Percentiles rank a stretch among this genome's conserved stretches.
Evolutionary conservation across 257 asterid genomes (phyloP).

Genomic region (Jacaranda copaia): DNA sequence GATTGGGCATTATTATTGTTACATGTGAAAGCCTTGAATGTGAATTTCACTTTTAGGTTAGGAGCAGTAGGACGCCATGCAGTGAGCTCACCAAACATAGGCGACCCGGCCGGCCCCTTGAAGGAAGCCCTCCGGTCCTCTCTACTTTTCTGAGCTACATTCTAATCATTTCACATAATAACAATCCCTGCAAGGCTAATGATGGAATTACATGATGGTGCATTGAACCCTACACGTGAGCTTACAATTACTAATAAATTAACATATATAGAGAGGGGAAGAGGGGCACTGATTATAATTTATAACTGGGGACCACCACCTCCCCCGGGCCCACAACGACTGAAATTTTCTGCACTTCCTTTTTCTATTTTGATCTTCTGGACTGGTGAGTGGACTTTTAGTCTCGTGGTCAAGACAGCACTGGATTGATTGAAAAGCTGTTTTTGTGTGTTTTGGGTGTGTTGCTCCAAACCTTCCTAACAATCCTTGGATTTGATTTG

Average conservation of each 20-base stretch:
- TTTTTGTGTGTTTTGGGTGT: not conserved
- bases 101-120: constrained; percentile 1
- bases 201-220: constrained; percentile 79
- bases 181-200: constrained; percentile 81
- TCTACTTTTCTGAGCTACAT: constrained; percentile 51
- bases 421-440: constrained; percentile 28
- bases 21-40: constrained; percentile 52
- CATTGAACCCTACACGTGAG: constrained; percentile 87
- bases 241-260: constrained; percentile 42
- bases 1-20: constrained; percentile 56
- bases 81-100: constrained; percentile 46
- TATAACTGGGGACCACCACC: constrained; percentile 47
- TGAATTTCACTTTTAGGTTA: constrained; percentile 10
- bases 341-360: not conserved
- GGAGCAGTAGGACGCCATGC: constrained; percentile 43
- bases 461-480: not conserved
- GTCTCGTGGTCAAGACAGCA: constrained; percentile 43
- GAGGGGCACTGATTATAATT: constrained; percentile 29
- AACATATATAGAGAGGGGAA: not conserved
- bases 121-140: not conserved
- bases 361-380: constrained; percentile 52
- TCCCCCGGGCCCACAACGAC: not conserved
- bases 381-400: constrained; percentile 37
- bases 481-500: no score
- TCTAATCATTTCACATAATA: constrained; percentile 81